Base-by-base conservation (phyloP, 805 yeast genomes). In the Saturnispora dispora region DNA sequence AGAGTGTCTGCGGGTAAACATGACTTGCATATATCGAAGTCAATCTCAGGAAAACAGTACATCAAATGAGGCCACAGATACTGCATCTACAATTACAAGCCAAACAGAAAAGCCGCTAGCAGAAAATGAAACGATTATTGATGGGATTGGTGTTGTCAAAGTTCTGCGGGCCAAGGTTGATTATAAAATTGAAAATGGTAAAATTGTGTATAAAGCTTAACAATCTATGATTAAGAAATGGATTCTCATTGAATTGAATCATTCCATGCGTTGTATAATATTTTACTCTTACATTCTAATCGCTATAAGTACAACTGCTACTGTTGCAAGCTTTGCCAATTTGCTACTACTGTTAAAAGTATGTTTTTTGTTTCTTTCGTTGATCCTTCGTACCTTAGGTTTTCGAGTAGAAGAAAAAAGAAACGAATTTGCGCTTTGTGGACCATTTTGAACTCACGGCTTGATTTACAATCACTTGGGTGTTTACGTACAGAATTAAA, bases 91-190 rank as follows among this genome's bases (percentile, higher is more conserved):
- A 37, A 11, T 18, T 18, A 11, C 23, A 6, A 10, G 5, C 11
- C 7, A 8, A 18, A 20, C 15, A 11, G 46, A 32, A 15, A 23
- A 17, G 28, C 15, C 35, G 3, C 17, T 36, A 20, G 22, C 33
- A 22, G 22, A 47, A n/a, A 49, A 55, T 23, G 57, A 55, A 46
- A 35, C 43, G 7, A 25, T 30, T 18, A 35, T 45, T 28, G 36
- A 45, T 20, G 58, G 55, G 7, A 30, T 55, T 28, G 53, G 53
- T 13, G 43, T 53, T 4, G 49, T 55, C 18, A 53, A 52, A 42
- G 45, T 55, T 22, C 48, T 55, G 4, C 39, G 58, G 13, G 58
- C 49, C 6, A 55, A 55, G 36, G 57, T 55, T 9, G 57, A 53
- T 6, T 53, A 53, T 25, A 53, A 47, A 25, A 33, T 52, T 30